Percentiles rank a stretch among this genome's conserved stretches.
phyloP scores from a whole-genome alignment of 148 eudicot genomes.

The Camellia sinensis region DNA sequence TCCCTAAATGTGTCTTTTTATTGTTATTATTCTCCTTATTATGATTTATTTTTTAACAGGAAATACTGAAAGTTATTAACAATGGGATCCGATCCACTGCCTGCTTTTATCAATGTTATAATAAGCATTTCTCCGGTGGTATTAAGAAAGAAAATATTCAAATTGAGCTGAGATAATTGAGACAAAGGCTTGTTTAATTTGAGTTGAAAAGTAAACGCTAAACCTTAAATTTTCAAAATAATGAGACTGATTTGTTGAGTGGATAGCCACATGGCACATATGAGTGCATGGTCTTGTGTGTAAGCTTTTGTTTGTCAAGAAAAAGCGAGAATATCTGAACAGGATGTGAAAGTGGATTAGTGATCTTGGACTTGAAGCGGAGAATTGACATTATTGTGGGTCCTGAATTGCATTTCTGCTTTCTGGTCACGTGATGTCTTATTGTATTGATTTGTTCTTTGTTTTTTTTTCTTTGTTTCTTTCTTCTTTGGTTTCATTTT shows the following conservation, averaged over 20 bases:
- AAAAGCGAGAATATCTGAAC: neutral
- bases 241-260: neutral
- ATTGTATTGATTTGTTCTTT: neutral
- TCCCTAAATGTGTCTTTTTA: neutral
- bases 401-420: conserved; percentile 1
- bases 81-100: no score
- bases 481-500: neutral
- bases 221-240: neutral
- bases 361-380: neutral
- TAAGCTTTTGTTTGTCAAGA: neutral
- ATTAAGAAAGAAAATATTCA: neutral
- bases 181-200: neutral
- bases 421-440: neutral
- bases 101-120: neutral
- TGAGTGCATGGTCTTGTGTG: neutral
- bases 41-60: conserved; percentile 2
- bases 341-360: neutral
- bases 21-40: neutral
- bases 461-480: neutral
- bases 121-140: neutral
- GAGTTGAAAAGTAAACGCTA: neutral
- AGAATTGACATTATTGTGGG: neutral
- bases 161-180: neutral
- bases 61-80: neutral
- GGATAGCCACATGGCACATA: neutral